Conservation (phyloP, 1,284 basidiomycete species). For the Cutaneotrichosporon dermatis region DNA sequence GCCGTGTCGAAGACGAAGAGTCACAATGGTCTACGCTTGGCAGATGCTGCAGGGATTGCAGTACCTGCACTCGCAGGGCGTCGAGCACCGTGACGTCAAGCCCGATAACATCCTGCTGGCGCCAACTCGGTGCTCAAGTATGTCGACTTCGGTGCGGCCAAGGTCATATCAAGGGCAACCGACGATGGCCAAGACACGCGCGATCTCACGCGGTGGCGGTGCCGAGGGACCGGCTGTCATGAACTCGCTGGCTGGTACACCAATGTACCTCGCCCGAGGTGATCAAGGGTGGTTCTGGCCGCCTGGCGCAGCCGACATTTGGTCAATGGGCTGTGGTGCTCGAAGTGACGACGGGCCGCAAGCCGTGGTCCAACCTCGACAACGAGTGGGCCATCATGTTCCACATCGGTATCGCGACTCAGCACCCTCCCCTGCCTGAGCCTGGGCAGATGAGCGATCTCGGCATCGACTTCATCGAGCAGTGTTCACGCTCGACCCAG, state of each 20-base stretch:
- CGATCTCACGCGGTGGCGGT: constrained; percentile 47
- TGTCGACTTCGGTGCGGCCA: constrained; percentile 98
- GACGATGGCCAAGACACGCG: constrained; percentile 69
- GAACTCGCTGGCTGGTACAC: constrained; percentile 90
- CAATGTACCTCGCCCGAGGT: constrained; percentile 99
- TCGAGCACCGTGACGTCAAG: constrained; percentile 97
- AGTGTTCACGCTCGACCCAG: constrained; percentile 86
- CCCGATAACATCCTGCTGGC: constrained; percentile 94
- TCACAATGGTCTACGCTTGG: constrained; percentile 92
- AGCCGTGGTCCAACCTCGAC: constrained; percentile 97
- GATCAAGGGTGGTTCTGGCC: constrained; percentile 71
- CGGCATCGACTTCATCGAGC: constrained; percentile 91
- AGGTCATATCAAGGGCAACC: constrained; percentile 93
- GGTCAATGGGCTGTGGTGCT: constrained; percentile 92
- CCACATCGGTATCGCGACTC: constrained; percentile 94
- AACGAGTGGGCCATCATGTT: constrained; percentile 99
- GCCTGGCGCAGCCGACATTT: constrained; percentile 97
- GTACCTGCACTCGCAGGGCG: constrained; percentile 89
- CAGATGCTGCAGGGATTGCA: constrained; percentile 95
- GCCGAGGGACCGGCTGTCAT: constrained; percentile 52
- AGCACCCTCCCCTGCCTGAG: constrained; percentile 93
- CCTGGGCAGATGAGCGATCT: constrained; percentile 79
- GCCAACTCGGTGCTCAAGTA: constrained; percentile 87
- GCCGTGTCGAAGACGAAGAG: constrained; percentile 95
- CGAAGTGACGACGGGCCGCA: constrained; percentile 87